Evolutionary conservation across 1,284 basidiomycete genomes (phyloP).

Genomic region (Calocybe gambosa): DNA sequence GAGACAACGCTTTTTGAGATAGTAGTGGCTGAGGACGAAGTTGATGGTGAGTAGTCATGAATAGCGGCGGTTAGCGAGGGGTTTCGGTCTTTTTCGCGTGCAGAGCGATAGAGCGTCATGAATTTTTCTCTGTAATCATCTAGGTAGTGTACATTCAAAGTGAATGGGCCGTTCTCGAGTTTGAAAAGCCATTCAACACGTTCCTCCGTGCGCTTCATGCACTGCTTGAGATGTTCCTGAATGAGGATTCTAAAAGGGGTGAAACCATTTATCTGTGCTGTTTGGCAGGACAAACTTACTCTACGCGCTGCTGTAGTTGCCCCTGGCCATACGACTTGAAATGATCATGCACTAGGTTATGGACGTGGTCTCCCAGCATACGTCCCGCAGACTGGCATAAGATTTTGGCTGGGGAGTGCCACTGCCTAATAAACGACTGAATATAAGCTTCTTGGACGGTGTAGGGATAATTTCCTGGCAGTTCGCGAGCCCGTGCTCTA

Average conservation of each 20-base stretch:
- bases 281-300: conserved; percentile 30
- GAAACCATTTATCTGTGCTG: background rate
- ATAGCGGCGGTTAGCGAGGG: conserved; percentile 25
- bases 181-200: conserved; percentile 46
- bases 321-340: conserved; percentile 52
- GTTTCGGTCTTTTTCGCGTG: conserved; percentile 29
- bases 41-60: conserved; percentile 14
- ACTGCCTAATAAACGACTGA: conserved; percentile 35
- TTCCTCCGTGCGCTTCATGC: conserved; percentile 32
- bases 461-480: conserved; percentile 62
- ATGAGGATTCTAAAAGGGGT: conserved; percentile 41
- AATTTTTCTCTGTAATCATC: conserved; percentile 54
- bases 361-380: conserved; percentile 35
- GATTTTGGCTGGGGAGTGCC: conserved; percentile 40
- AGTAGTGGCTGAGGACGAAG: background rate
- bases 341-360: conserved; percentile 35
- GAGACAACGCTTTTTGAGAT: no score
- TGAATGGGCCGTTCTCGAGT: conserved; percentile 49
- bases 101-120: conserved; percentile 39
- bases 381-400: conserved; percentile 42
- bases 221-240: conserved; percentile 39
- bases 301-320: conserved; percentile 42
- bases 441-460: conserved; percentile 51
- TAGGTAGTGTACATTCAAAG: conserved; percentile 55
- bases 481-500: conserved; percentile 62